phyloP scores from a whole-genome alignment of 164 flowering plant genomes.

The Vitis labrusca region DNA sequence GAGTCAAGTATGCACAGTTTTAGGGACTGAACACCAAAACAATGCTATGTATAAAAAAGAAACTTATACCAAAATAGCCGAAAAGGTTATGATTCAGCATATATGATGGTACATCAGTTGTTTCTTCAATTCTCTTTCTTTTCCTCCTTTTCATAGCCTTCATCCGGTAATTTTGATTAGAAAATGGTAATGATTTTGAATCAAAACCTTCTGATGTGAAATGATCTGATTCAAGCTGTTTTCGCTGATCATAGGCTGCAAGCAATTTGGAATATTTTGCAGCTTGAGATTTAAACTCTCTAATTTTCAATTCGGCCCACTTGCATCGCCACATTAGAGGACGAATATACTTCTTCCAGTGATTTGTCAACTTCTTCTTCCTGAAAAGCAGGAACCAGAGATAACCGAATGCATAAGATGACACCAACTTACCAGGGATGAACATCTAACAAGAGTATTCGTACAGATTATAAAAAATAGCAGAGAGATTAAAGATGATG shows the following conservation, averaged over 20 bases:
- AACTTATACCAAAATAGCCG: conserved; percentile 68
- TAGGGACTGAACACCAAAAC: conserved; percentile 6
- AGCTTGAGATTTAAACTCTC: conserved; percentile 65
- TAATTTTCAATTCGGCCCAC: conserved; percentile 82
- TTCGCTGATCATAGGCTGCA: conserved; percentile 35
- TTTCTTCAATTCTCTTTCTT: conserved; percentile 71
- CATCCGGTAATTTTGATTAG: conserved; percentile 25
- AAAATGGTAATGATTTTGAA: conserved; percentile 61
- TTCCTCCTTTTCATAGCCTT: conserved; percentile 68
- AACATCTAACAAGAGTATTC: no score
- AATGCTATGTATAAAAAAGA: conserved; percentile 6
- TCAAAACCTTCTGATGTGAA: conserved; percentile 36
- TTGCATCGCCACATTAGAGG: conserved; percentile 87
- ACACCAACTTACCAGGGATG: no score
- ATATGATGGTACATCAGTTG: conserved; percentile 49
- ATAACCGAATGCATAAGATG: neutral
- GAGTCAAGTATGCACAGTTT: neutral
- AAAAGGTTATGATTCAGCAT: conserved; percentile 77
- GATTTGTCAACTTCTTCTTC: conserved; percentile 76
- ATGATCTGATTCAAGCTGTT: conserved; percentile 32
- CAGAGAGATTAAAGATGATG: no score
- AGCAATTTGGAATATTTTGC: conserved; percentile 53
- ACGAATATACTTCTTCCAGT: conserved; percentile 78
- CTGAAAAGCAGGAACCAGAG: conserved; percentile 32
- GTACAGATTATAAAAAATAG: no score